These are phyloP conservation scores for Kalanchoe fedtschenkoi DNA, from an alignment of 164 flowering plant genomes.

Conservation along the genomic window DNA sequence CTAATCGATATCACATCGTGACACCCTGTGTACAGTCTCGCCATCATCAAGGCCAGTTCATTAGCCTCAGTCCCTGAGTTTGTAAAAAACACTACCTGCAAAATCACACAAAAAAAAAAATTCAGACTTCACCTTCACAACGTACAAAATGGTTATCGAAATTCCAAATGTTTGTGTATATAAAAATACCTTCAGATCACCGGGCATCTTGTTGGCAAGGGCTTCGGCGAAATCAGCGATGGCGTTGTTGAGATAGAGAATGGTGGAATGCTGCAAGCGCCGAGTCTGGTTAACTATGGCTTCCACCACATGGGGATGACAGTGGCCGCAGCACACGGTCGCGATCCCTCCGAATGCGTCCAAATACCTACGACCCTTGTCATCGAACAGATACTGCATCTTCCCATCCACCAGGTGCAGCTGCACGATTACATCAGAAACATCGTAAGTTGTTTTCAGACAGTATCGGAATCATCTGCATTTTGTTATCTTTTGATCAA, in stretches of 20 bases:
- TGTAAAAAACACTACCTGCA: conserved; percentile 80
- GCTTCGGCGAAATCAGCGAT: conserved; percentile 91
- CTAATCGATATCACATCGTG: conserved; percentile 74
- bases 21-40: conserved; percentile 68
- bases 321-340: conserved; percentile 82
- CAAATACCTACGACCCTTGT: conserved; percentile 65
- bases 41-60: conserved; percentile 86
- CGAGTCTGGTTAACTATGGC: conserved; percentile 56
- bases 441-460: too few species aligned
- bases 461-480: too few species aligned
- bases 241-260: conserved; percentile 69
- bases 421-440: conserved; percentile 29
- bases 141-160: too few species aligned
- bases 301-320: conserved; percentile 80
- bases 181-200: conserved; percentile 63
- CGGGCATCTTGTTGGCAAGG: conserved; percentile 74
- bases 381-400: conserved; percentile 91
- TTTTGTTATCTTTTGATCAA: too few species aligned
- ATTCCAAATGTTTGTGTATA: not conserved
- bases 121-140: not conserved
- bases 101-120: not conserved
- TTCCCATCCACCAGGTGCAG: conserved; percentile 79
- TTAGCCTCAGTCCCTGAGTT: conserved; percentile 98
- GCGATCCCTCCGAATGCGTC: conserved; percentile 96
- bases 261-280: conserved; percentile 77